Evolutionary conservation across 208 protist genomes (phyloP), one percentile per base, ranked within the genome.

Genomic region (Wallacemonas rigidus): DNA sequence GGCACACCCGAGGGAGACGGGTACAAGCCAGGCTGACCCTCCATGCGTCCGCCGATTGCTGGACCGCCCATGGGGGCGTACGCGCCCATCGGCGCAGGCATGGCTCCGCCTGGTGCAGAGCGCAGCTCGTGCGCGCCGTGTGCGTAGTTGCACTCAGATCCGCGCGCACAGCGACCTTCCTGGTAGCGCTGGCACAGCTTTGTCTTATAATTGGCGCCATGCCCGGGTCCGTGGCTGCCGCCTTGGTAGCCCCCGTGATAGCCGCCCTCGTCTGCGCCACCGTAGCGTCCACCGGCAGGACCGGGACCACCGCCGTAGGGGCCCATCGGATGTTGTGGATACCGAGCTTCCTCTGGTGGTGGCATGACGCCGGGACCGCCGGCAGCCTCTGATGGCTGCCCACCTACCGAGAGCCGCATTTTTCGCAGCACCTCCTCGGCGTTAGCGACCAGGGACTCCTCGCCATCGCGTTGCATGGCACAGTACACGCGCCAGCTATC

Each of bases 401-500:
- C 76, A 9, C 75, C 71, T n/a, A 72, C 58, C 15, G 63, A 11
- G 40, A 74, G 67, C 75, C 81, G 65, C 60, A 91, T 69, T 63
- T 88, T 83, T 36, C 74, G 71, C 47, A 93, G 77, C 77, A 92
- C 79, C 44, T 80, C 69, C 38, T 85, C 80, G 2, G 91, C 89
- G 55, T 86, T 76, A 7, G 81, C 57, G 1, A 90, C 71, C 44
- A 93, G 80, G 5, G 91, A 89, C 11, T 56, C 76, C 47, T 90
- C 80, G 26, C 91, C 89, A n/a, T 86, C 73, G 5, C 67, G 58
- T 79, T 96, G 91, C 86, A 93, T 86, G 3, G 80, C 80, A 55
- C 91, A 94, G 81, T 97, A 95, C 55, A 92, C 57, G 17, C 90
- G 74, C 92, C 92, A 97, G 62, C 86, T 97, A 26, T 70, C 77